A percentile compares a stretch with the other conserved stretches of the same genome.
Conservation (phyloP, 2,329 filamentous ascomycete species). For the Blastomyces silverae region DNA sequence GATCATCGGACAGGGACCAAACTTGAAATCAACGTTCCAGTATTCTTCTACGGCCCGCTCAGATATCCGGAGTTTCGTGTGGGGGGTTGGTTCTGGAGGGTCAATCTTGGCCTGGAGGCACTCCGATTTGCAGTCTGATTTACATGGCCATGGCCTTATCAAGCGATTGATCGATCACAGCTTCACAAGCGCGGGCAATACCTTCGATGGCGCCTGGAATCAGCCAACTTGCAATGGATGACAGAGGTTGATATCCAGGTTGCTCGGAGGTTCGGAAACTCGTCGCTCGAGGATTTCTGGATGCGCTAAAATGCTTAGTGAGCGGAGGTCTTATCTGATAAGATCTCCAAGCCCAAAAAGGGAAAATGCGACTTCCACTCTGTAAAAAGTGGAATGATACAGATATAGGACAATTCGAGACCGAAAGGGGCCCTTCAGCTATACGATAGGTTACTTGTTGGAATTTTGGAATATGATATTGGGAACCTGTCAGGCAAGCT, state of each 20-base stretch:
- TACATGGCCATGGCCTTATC: constrained; percentile 1
- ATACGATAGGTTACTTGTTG: neutral
- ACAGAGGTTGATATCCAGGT: neutral
- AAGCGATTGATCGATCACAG: neutral
- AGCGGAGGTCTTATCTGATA: constrained; percentile 5
- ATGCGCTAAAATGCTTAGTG: constrained; percentile 4
- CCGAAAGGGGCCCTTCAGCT: neutral
- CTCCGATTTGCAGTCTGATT: neutral
- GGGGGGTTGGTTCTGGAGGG: neutral
- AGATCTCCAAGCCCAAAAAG: neutral
- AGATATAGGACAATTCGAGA: neutral
- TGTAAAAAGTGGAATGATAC: neutral
- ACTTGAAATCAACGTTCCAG: neutral
- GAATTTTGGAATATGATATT: neutral
- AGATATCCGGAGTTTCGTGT: neutral
- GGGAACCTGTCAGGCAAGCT: neutral
- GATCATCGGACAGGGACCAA: neutral
- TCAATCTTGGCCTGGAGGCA: neutral
- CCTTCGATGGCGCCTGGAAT: neutral
- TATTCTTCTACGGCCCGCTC: neutral
- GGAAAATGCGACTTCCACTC: neutral
- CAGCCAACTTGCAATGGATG: neutral
- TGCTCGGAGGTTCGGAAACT: neutral
- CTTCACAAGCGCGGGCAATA: neutral
- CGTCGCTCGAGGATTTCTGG: neutral